Base-by-base conservation (phyloP, 805 yeast species). In the Candida glaebosa region DNA sequence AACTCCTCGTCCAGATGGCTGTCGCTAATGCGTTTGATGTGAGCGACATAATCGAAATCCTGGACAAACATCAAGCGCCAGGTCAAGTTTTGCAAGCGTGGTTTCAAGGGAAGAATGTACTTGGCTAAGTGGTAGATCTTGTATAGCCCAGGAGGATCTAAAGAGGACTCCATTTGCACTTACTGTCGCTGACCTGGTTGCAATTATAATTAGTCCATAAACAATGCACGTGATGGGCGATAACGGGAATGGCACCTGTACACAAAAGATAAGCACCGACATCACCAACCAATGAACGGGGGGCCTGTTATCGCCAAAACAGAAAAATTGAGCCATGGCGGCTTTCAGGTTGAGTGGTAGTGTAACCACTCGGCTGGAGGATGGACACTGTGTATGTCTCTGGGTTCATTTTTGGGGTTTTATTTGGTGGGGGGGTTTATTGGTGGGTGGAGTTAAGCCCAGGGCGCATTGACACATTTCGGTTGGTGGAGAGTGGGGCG, bases 61-160 rank as follows among this genome's bases (percentile, higher is more conserved):
- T 43, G 44, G 41, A 83, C 67, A 34, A 73, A 78, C 90, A 88
- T 83, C 79, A 88, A 75, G 44, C 96, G 67, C 96, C 96, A 88
- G 7, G 95, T 81, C 41, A 88, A 61, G 57, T 89, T 89, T 54
- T 85, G 87, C 81, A 89, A 84, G 38, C 96, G 68, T 19, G 79
- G 75, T 41, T 77, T 75, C 58, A 86, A 81, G 1, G 96, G 95
- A 31, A 89, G 63, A 9, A 82, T 72, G 8, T 86, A 81, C 49
- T 78, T 79, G 12, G 95, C 95, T 48, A 76, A 77, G 39, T 83
- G 71, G 61, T 89, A 89, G 82, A 89, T 76, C 54, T 80, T 80
- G 96, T 96, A 89, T 17, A 87, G 57, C 44, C 48, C 56, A 37
- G 60, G 66, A 8, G 38, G 31, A 24, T 35, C 31, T 28, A 28